Evolutionary conservation across 305 asterid genomes (phyloP).

Genomic region (Fraxinus latifolia): DNA sequence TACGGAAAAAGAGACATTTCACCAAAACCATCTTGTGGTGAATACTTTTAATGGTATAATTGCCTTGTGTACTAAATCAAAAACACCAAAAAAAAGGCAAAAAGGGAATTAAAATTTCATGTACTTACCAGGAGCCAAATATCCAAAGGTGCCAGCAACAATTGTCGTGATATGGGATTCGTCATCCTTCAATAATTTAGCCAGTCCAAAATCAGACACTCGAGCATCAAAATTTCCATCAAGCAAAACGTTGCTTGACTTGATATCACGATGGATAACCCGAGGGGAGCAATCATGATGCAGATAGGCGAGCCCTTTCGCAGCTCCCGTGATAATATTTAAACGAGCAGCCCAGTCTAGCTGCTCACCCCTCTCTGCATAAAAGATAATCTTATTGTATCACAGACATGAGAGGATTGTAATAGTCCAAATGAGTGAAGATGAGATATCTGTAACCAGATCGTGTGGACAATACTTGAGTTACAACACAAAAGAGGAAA

Average conservation of each 20-base stretch:
- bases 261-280: slow-evolving; percentile 89
- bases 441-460: background rate
- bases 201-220: slow-evolving; percentile 92
- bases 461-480: background rate
- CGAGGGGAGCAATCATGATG: slow-evolving; percentile 98
- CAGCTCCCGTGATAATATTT: slow-evolving; percentile 83
- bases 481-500: background rate
- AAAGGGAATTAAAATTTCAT: background rate
- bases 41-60: background rate
- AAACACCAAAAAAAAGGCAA: background rate
- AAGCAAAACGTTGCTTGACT: slow-evolving; percentile 86
- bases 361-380: slow-evolving; percentile 73
- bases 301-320: slow-evolving; percentile 89
- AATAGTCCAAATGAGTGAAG: background rate
- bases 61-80: background rate
- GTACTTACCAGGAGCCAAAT: slow-evolving; percentile 84
- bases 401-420: background rate
- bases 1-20: background rate
- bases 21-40: background rate
- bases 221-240: slow-evolving; percentile 91
- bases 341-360: slow-evolving; percentile 90
- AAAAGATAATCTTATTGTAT: background rate
- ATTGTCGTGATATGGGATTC: slow-evolving; percentile 97
- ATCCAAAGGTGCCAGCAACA: slow-evolving; percentile 97
- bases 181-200: slow-evolving; percentile 86